Percentiles rank a stretch among this genome's conserved stretches.
phyloP scores from a whole-genome alignment of 139 green algal genomes.

The Auxenochlorella pyrenoidosa region DNA sequence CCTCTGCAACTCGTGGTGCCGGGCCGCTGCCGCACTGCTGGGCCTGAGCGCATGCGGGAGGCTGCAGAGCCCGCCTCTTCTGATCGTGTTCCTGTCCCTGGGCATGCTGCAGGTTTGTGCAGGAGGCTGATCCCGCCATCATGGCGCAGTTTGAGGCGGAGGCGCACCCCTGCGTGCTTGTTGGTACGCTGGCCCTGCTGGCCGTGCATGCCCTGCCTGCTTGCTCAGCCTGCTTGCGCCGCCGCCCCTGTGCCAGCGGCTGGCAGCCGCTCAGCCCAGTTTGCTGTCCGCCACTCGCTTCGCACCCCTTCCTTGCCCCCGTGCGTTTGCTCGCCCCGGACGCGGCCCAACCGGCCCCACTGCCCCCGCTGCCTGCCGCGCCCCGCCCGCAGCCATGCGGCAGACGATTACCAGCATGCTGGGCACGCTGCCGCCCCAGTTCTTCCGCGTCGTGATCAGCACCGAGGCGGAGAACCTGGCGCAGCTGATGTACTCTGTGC shows the following conservation, averaged over 20 bases:
- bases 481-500: conserved; percentile 87
- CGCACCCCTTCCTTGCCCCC: neutral
- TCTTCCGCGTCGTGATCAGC: conserved; percentile 84
- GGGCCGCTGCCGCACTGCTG: neutral
- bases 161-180: conserved; percentile 52
- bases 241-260: no score
- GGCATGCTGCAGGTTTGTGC: conserved; percentile 65
- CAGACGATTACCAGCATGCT: conserved; percentile 86
- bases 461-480: conserved; percentile 84
- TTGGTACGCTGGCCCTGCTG: neutral
- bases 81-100: neutral
- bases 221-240: neutral
- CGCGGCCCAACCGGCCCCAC: no score
- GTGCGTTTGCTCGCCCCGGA: no score
- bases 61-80: no score
- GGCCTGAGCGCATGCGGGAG: neutral
- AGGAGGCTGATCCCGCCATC: conserved; percentile 59
- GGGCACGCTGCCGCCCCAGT: conserved; percentile 83
- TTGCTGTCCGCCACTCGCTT: no score
- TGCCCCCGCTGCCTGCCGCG: neutral
- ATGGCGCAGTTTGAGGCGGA: conserved; percentile 67
- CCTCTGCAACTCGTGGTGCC: neutral
- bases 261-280: no score
- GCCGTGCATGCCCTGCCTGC: neutral
- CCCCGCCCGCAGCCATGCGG: conserved; percentile 81